Conservation (phyloP, 192 early-diverging fungal species). For the Coemansia sp. region DNA sequence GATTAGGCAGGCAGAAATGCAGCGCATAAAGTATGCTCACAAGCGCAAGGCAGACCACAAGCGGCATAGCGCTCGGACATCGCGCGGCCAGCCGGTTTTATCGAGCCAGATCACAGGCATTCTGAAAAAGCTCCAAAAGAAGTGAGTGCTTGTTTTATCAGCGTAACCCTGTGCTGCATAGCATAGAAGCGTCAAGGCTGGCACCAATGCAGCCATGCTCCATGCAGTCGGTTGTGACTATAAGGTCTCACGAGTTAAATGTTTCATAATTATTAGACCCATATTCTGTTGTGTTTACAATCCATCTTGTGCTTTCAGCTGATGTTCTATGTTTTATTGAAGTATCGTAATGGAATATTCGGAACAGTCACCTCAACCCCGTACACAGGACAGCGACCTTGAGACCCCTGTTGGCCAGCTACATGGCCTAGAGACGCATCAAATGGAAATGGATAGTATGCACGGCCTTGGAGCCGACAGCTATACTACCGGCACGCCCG, state of each 20-base stretch:
- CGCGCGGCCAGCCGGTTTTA: slow-evolving; percentile 40
- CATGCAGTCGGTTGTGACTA: too few relatives aligned
- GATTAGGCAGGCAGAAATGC: slow-evolving; percentile 17
- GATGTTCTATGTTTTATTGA: too few relatives aligned
- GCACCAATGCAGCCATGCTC: too few relatives aligned
- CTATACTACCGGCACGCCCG: slow-evolving; percentile 5
- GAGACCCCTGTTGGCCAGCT: slow-evolving; percentile 1
- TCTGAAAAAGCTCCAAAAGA: slow-evolving; percentile 34
- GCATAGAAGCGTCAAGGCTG: too few relatives aligned
- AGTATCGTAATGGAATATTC: too few relatives aligned
- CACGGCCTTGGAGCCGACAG: neutral
- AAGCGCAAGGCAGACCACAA: slow-evolving; percentile 36
- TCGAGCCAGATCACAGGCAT: slow-evolving; percentile 36
- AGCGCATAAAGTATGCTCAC: slow-evolving; percentile 23
- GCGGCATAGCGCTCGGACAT: slow-evolving; percentile 28
- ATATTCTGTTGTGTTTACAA: too few relatives aligned
- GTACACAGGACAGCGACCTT: neutral
- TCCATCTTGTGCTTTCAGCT: too few relatives aligned
- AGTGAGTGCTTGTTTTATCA: neutral
- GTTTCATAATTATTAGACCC: too few relatives aligned
- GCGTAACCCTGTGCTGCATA: too few relatives aligned
- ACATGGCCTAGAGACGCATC: neutral
- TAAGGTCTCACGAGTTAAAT: too few relatives aligned
- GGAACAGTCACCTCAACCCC: too few relatives aligned
- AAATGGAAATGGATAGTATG: neutral